Evolutionary conservation across 805 yeast species (phyloP).

Genomic region (Metschnikowia noctiluminum): DNA sequence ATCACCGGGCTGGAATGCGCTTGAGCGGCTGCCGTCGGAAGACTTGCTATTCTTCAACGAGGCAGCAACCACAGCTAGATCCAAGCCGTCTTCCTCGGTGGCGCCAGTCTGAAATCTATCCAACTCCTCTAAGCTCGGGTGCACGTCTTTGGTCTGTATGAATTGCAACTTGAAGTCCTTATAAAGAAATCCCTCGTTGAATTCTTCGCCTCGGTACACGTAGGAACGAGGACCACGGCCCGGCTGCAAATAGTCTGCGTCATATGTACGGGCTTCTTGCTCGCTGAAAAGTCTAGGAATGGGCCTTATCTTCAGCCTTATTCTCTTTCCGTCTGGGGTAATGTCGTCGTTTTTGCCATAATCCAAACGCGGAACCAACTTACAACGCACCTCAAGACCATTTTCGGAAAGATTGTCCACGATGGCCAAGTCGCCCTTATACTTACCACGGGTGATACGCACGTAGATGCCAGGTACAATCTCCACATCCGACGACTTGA

Average conservation of each 20-base stretch:
- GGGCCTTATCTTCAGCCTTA: slow-evolving; percentile 67
- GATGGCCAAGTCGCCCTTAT: slow-evolving; percentile 88
- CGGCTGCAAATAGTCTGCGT: slow-evolving; percentile 66
- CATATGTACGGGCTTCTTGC: slow-evolving; percentile 83
- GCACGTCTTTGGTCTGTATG: slow-evolving; percentile 75
- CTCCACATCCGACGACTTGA: slow-evolving; percentile 81
- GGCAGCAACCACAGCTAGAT: slow-evolving; percentile 81
- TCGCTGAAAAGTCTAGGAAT: slow-evolving; percentile 84
- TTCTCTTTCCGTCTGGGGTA: slow-evolving; percentile 43
- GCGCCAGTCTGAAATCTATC: slow-evolving; percentile 74
- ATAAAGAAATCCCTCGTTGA: slow-evolving; percentile 79
- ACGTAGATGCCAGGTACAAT: slow-evolving; percentile 91
- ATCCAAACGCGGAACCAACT: slow-evolving; percentile 89
- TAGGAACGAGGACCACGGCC: slow-evolving; percentile 60
- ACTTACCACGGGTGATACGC: slow-evolving; percentile 84
- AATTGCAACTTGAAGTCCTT: slow-evolving; percentile 84
- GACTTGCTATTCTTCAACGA: slow-evolving; percentile 58
- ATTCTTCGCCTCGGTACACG: slow-evolving; percentile 82
- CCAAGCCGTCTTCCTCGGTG: slow-evolving; percentile 78
- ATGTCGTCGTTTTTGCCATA: slow-evolving; percentile 66
- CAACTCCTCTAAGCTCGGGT: slow-evolving; percentile 85
- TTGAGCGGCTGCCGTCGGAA: slow-evolving; percentile 25
- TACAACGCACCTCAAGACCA: slow-evolving; percentile 92
- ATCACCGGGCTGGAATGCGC: slow-evolving; percentile 85
- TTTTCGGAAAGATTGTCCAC: slow-evolving; percentile 92